phyloP scores from a whole-genome alignment of 345 rosid species.

The Pistacia integerrima region DNA sequence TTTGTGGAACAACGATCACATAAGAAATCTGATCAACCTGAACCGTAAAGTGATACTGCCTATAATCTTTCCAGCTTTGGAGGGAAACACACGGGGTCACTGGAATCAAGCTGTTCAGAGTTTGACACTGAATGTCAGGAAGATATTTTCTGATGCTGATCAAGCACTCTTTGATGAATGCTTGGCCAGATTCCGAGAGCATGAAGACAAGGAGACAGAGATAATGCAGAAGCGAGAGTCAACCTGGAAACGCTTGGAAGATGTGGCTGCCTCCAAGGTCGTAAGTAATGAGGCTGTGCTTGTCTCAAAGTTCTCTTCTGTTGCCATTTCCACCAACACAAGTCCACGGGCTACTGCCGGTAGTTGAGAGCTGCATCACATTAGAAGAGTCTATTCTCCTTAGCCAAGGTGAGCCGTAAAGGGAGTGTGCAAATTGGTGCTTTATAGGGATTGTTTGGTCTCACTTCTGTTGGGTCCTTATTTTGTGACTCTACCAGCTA shows the following conservation, averaged over 20 bases:
- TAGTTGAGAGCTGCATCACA: constrained; percentile 37
- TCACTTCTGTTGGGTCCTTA: constrained; percentile 10
- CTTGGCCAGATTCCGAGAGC: constrained; percentile 54
- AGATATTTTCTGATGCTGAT: constrained; percentile 59
- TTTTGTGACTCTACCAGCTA: constrained; percentile 4
- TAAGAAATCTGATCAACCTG: constrained; percentile 50
- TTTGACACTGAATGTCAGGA: constrained; percentile 55
- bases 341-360: constrained; percentile 39
- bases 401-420: neutral
- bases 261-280: constrained; percentile 58
- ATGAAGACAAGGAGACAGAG: constrained; percentile 50
- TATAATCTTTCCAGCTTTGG: constrained; percentile 59
- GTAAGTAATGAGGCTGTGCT: constrained; percentile 60
- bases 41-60: constrained; percentile 55
- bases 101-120: constrained; percentile 77
- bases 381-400: constrained; percentile 8
- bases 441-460: constrained; percentile 20
- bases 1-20: constrained; percentile 67
- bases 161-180: constrained; percentile 69
- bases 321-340: constrained; percentile 41
- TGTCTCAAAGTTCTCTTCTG: constrained; percentile 53
- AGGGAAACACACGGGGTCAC: constrained; percentile 51
- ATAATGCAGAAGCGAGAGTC: constrained; percentile 48
- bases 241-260: constrained; percentile 71
- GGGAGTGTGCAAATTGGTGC: constrained; percentile 15